Evolutionary conservation across 2,329 filamentous ascomycete species (phyloP).

Genomic region (Neophaeococcomyces aloes): DNA sequence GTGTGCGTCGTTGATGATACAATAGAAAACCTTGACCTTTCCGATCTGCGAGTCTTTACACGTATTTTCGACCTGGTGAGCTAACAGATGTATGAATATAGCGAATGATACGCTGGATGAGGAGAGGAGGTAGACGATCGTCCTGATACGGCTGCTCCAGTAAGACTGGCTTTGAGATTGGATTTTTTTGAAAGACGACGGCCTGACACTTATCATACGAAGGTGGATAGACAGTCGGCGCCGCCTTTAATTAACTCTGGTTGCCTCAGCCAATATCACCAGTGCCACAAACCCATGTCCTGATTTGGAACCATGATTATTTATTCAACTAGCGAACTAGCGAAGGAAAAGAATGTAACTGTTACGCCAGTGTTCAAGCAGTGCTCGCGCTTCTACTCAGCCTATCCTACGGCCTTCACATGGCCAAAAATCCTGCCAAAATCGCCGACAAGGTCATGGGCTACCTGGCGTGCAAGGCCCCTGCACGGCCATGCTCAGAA

Average conservation of each 20-base stretch:
- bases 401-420: background rate
- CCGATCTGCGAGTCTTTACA: too few relatives aligned
- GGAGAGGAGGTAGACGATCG: background rate
- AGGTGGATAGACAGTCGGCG: background rate
- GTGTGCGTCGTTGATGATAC: too few relatives aligned
- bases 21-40: too few relatives aligned
- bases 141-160: background rate
- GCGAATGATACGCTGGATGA: background rate
- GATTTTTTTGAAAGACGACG: background rate
- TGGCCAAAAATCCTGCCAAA: too few relatives aligned
- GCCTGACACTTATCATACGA: background rate
- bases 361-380: background rate
- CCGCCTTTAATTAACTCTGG: background rate
- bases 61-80: too few relatives aligned
- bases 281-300: background rate
- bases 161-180: conserved; percentile 1
- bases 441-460: background rate
- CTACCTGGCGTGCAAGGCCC: background rate
- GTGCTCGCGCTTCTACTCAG: too few relatives aligned
- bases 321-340: background rate
- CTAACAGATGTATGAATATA: too few relatives aligned
- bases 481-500: background rate
- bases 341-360: background rate
- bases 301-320: background rate
- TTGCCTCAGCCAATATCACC: background rate